Percentiles rank a stretch among this genome's conserved stretches.
Conservation (phyloP, 768 basidiomycete species). For the Phallus indusiatus region DNA sequence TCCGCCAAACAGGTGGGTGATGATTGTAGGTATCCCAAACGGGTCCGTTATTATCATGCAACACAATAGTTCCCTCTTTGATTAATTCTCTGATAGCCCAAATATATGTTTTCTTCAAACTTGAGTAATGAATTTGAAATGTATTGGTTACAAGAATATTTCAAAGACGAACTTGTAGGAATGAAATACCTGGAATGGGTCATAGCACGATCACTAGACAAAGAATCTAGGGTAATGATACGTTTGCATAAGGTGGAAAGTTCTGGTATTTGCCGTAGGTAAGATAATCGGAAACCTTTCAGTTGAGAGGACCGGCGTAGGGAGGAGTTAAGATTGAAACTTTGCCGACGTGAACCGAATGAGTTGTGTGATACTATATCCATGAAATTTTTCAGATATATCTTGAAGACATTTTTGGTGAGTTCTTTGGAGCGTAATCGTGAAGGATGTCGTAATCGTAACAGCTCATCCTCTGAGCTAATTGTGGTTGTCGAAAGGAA, state of each 20-base stretch:
- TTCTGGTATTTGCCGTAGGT: slow-evolving; percentile 70
- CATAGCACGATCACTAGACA: neutral
- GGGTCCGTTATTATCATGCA: slow-evolving; percentile 54
- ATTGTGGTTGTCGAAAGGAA: slow-evolving; percentile 8
- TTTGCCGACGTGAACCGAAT: neutral
- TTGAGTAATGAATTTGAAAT: slow-evolving; percentile 13
- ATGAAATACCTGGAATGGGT: neutral
- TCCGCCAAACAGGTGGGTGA: slow-evolving; percentile 13
- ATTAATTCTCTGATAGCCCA: slow-evolving; percentile 56
- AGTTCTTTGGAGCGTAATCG: slow-evolving; percentile 58
- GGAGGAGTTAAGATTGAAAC: neutral
- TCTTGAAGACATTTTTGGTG: slow-evolving; percentile 59
- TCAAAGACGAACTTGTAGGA: neutral
- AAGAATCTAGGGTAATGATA: slow-evolving; percentile 35
- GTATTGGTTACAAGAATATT: neutral
- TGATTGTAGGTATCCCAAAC: slow-evolving; percentile 25
- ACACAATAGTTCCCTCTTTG: slow-evolving; percentile 62
- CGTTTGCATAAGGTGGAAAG: slow-evolving; percentile 52
- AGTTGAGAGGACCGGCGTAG: neutral
- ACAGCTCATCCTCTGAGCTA: slow-evolving; percentile 19
- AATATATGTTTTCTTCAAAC: slow-evolving; percentile 60
- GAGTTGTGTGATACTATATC: slow-evolving; percentile 24
- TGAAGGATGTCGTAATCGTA: slow-evolving; percentile 63
- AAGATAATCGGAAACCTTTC: slow-evolving; percentile 60
- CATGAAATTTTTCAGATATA: slow-evolving; percentile 77